Conservation (phyloP, 1,284 basidiomycete species). For the Leccinum fallax region DNA sequence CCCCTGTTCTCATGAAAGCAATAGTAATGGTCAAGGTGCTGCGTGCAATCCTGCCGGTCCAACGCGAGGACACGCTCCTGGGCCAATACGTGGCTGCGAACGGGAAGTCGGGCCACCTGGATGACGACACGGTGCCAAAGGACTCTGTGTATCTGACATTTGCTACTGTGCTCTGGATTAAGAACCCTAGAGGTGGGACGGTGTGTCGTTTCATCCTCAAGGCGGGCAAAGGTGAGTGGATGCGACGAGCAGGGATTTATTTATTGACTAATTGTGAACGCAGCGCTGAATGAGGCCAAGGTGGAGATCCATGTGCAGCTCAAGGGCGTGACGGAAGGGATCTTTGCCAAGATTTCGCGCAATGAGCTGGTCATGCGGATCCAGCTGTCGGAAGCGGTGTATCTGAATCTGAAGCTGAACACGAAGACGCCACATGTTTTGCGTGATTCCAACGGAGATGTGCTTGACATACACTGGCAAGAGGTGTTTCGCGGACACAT, state of each 20-base stretch:
- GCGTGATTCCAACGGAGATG: constrained; percentile 92
- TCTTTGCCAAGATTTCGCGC: constrained; percentile 92
- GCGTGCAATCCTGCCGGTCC: constrained; percentile 84
- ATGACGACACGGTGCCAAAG: constrained; percentile 92
- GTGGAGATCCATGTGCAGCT: constrained; percentile 96
- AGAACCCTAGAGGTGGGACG: constrained; percentile 94
- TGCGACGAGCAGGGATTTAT: constrained; percentile 4
- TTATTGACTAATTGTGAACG: constrained; percentile 8
- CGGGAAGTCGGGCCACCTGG: constrained; percentile 95
- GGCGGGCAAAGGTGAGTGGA: constrained; percentile 84
- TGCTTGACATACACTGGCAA: constrained; percentile 86
- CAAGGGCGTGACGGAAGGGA: constrained; percentile 93
- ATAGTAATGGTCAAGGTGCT: constrained; percentile 81
- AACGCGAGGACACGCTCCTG: constrained; percentile 77
- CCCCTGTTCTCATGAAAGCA: constrained; percentile 19
- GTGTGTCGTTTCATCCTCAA: constrained; percentile 95
- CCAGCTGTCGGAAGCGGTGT: constrained; percentile 93
- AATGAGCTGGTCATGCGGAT: constrained; percentile 96
- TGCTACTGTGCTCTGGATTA: constrained; percentile 83
- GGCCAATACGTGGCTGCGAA: constrained; percentile 89
- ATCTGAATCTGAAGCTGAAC: constrained; percentile 83
- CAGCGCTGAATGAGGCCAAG: constrained; percentile 95
- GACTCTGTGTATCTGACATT: constrained; percentile 92
- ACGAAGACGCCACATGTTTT: constrained; percentile 80
- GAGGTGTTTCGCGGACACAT: constrained; percentile 88